Percentiles rank a stretch among this genome's conserved stretches.
These are phyloP conservation scores for Monilinia vaccinii-corymbosi DNA, from an alignment of 2,329 filamentous ascomycete genomes.

Conservation along the genomic window DNA sequence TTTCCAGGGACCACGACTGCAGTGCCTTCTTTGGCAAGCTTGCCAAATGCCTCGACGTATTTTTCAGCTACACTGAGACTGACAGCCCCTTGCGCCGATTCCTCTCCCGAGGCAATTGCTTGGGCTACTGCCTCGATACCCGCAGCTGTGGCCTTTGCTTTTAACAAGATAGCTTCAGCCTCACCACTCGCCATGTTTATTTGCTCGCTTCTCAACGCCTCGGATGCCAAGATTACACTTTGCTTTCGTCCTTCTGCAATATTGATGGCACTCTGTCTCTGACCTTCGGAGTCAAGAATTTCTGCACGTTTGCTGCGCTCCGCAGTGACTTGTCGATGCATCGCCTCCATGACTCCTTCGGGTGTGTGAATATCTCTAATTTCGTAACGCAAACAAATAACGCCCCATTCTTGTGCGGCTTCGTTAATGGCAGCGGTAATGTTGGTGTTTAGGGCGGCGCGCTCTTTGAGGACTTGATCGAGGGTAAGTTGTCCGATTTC, in stretches of 20 bases:
- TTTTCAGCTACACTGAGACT: conserved; percentile 90
- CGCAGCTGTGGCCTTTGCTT: conserved; percentile 73
- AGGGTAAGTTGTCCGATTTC: conserved; percentile 95
- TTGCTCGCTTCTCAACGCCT: conserved; percentile 80
- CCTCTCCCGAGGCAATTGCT: conserved; percentile 63
- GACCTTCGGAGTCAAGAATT: conserved; percentile 94
- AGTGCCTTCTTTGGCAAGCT: conserved; percentile 90
- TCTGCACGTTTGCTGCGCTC: conserved; percentile 96
- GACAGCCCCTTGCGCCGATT: conserved; percentile 72
- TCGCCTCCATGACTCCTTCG: conserved; percentile 85
- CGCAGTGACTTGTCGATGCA: conserved; percentile 96
- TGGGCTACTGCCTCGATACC: conserved; percentile 82
- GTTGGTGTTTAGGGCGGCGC: conserved; percentile 90
- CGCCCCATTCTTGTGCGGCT: conserved; percentile 92
- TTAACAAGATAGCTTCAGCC: conserved; percentile 83
- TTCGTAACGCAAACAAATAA: conserved; percentile 92
- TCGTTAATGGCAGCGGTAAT: conserved; percentile 99
- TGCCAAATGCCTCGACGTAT: conserved; percentile 91
- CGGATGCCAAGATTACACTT: conserved; percentile 89
- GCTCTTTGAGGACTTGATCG: conserved; percentile 96
- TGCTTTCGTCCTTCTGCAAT: conserved; percentile 97
- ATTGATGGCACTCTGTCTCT: conserved; percentile 95
- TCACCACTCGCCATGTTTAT: conserved; percentile 92
- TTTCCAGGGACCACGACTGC: conserved; percentile 94
- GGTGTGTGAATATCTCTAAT: conserved; percentile 98